phyloP scores from a whole-genome alignment of 1,284 basidiomycete species.

The Ceraceosorus guamensis region DNA sequence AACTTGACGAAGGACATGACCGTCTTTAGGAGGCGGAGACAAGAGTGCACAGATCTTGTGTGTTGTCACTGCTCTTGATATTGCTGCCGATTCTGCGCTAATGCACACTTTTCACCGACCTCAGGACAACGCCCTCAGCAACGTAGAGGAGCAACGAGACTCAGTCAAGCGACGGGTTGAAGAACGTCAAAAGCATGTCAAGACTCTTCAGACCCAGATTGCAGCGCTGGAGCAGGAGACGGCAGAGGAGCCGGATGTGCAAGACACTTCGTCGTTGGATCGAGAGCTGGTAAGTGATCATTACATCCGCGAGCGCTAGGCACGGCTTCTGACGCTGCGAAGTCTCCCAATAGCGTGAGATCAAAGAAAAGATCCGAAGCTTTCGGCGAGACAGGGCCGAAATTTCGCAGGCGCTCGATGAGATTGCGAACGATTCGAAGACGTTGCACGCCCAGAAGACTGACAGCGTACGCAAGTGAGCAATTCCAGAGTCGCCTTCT shows the following conservation, averaged over 20 bases:
- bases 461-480: constrained; percentile 8
- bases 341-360: neutral
- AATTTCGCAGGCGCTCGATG: constrained; percentile 13
- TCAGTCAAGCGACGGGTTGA: constrained; percentile 24
- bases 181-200: constrained; percentile 19
- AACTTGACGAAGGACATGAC: neutral
- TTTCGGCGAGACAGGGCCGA: constrained; percentile 12
- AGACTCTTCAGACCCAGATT: constrained; percentile 19
- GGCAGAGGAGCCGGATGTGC: constrained; percentile 15
- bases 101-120: no score
- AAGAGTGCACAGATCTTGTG: neutral
- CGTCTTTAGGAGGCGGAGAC: neutral
- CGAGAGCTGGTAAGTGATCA: constrained; percentile 7
- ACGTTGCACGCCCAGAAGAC: constrained; percentile 13
- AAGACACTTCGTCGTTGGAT: constrained; percentile 21
- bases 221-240: constrained; percentile 16
- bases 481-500: neutral
- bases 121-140: neutral
- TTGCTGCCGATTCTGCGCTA: no score
- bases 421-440: constrained; percentile 11
- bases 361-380: constrained; percentile 14
- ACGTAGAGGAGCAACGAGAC: constrained; percentile 16
- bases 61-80: no score
- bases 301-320: neutral
- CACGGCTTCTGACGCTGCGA: neutral